phyloP scores from a whole-genome alignment of 192 early-diverging fungal species.

The Entomortierella parvispora region DNA sequence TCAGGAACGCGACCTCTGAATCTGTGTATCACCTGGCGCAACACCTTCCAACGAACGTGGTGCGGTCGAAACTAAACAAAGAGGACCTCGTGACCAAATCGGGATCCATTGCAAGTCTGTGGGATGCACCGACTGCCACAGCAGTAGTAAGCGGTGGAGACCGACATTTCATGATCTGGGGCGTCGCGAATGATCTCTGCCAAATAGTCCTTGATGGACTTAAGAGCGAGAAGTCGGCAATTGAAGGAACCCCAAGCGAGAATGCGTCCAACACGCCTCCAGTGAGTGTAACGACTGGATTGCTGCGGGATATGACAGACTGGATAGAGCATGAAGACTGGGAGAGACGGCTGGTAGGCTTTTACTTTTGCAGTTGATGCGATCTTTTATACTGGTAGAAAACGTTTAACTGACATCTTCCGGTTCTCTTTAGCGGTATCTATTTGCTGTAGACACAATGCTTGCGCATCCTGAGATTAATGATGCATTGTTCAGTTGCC shows the following conservation, averaged over 20 bases:
- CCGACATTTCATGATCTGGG: slow-evolving; percentile 11
- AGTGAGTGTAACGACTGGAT: slow-evolving; percentile 16
- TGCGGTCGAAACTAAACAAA: slow-evolving; percentile 20
- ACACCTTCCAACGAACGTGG: slow-evolving; percentile 15
- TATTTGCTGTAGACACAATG: slow-evolving; percentile 30
- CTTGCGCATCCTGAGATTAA: slow-evolving; percentile 6
- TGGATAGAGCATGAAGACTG: slow-evolving; percentile 47
- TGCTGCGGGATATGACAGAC: slow-evolving; percentile 36
- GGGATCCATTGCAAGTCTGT: neutral
- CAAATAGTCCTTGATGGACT: slow-evolving; percentile 14
- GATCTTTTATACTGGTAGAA: neutral
- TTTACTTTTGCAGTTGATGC: no score
- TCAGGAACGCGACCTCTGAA: slow-evolving; percentile 21
- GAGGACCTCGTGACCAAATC: neutral
- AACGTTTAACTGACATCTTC: neutral
- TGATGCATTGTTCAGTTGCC: slow-evolving; percentile 3
- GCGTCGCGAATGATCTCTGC: slow-evolving; percentile 17
- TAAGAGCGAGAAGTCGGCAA: slow-evolving; percentile 1
- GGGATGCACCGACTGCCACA: neutral
- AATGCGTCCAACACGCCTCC: neutral
- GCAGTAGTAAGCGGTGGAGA: neutral
- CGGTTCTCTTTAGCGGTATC: slow-evolving; percentile 16
- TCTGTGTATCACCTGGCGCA: slow-evolving; percentile 28
- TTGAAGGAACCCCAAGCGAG: neutral
- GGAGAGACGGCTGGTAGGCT: slow-evolving; percentile 43